Percentiles rank a stretch among this genome's conserved stretches.
Evolutionary conservation across 2,329 filamentous ascomycete genomes (phyloP).

Genomic region (Bipolaris gigantea): DNA sequence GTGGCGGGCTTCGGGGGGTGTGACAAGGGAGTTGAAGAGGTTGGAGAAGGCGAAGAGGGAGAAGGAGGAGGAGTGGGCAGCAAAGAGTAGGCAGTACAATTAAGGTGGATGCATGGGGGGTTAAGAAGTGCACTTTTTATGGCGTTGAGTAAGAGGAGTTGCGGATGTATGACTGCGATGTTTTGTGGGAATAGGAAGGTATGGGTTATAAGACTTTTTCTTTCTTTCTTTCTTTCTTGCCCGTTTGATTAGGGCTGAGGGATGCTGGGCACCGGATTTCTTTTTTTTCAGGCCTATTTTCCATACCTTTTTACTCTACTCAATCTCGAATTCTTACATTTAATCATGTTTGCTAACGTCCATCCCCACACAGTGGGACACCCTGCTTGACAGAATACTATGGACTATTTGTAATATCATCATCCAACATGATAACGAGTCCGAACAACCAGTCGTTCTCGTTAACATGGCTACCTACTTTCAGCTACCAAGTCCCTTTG

Average conservation of each 20-base stretch:
- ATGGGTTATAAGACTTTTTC: neutral
- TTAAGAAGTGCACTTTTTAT: neutral
- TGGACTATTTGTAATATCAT: too few relatives aligned
- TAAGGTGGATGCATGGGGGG: neutral
- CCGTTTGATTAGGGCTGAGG: too few relatives aligned
- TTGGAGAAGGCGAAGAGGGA: slow-evolving; percentile 35
- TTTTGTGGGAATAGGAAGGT: neutral
- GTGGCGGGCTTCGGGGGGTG: slow-evolving; percentile 82
- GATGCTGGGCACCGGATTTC: too few relatives aligned
- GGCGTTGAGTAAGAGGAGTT: neutral
- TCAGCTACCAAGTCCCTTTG: too few relatives aligned
- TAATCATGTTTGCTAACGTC: neutral
- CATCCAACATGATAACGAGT: too few relatives aligned
- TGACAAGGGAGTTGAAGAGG: slow-evolving; percentile 55
- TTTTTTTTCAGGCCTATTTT: neutral
- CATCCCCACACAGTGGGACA: too few relatives aligned
- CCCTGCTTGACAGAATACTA: too few relatives aligned
- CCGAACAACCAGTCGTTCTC: too few relatives aligned
- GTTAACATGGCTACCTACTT: too few relatives aligned
- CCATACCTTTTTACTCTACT: neutral
- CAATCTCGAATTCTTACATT: neutral
- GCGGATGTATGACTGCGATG: neutral
- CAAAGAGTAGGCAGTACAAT: slow-evolving; percentile 33
- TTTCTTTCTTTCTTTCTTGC: neutral
- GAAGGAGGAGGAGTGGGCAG: slow-evolving; percentile 29